Evolutionary conservation across 2,329 filamentous ascomycete genomes (phyloP).

Genomic region (Xylaria sp.): DNA sequence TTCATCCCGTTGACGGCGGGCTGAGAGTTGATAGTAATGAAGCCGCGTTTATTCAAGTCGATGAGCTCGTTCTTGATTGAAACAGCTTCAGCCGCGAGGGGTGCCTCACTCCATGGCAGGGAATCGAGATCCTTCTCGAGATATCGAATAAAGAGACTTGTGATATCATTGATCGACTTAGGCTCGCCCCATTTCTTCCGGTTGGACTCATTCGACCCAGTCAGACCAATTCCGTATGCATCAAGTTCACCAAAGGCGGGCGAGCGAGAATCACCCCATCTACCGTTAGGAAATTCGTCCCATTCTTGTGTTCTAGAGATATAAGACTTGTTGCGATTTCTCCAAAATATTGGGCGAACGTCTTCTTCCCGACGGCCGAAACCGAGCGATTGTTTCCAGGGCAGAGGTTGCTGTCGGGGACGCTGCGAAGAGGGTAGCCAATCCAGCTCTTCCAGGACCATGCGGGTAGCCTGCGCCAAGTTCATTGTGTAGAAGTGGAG

Average conservation of each 20-base stretch:
- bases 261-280: slow-evolving; percentile 96
- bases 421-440: slow-evolving; percentile 79
- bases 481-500: slow-evolving; percentile 99
- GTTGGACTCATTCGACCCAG: slow-evolving; percentile 94
- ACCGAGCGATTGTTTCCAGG: slow-evolving; percentile 93
- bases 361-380: slow-evolving; percentile 90
- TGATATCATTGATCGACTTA: slow-evolving; percentile 77
- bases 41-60: slow-evolving; percentile 80
- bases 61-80: slow-evolving; percentile 78
- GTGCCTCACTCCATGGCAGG: slow-evolving; percentile 91
- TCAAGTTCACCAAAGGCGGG: slow-evolving; percentile 96
- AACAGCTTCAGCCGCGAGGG: slow-evolving; percentile 82
- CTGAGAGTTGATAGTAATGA: slow-evolving; percentile 97
- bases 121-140: slow-evolving; percentile 79
- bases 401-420: slow-evolving; percentile 85
- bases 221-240: slow-evolving; percentile 90
- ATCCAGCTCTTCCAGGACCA: slow-evolving; percentile 89
- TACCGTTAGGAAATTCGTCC: slow-evolving; percentile 98
- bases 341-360: slow-evolving; percentile 98
- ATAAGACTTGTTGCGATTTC: slow-evolving; percentile 95
- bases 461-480: slow-evolving; percentile 87
- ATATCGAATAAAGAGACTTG: slow-evolving; percentile 83
- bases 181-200: slow-evolving; percentile 94
- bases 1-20: slow-evolving; percentile 91
- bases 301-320: slow-evolving; percentile 95